Evolutionary conservation across 306 rosid genomes (phyloP).

Genomic region (Hippophae gyantsensis): DNA sequence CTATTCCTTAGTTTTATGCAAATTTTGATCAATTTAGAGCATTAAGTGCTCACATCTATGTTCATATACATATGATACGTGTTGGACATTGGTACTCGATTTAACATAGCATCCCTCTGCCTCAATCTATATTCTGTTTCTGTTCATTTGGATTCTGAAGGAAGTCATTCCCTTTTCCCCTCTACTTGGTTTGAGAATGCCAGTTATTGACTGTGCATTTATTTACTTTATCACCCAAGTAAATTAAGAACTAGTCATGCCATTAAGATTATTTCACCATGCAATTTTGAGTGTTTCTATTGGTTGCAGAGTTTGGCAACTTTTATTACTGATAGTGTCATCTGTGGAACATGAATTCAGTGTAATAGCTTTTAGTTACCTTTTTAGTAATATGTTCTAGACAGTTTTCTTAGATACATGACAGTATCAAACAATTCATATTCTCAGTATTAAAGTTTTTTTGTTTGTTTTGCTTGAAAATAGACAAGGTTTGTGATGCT

Average conservation of each 20-base stretch:
- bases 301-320: background rate
- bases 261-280: background rate
- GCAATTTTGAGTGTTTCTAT: background rate
- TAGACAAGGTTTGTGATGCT: constrained; percentile 85
- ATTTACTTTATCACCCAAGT: background rate
- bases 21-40: too few species aligned
- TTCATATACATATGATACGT: background rate
- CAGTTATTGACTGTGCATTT: background rate
- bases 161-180: too few species aligned
- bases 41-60: too few species aligned
- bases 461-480: constrained; percentile 18
- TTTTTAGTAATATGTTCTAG: background rate
- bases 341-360: constrained; percentile 2
- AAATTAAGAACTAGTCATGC: background rate
- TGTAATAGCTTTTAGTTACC: background rate
- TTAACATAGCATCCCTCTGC: too few species aligned
- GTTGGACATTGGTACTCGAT: background rate
- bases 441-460: background rate
- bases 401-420: background rate
- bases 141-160: too few species aligned
- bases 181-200: background rate
- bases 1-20: too few species aligned
- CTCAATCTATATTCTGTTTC: too few species aligned
- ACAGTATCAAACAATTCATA: too few species aligned
- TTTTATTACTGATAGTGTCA: background rate